These are phyloP conservation scores for Aspergillus olivimuriae DNA, from an alignment of 495 filamentous ascomycete species.

Conservation along the genomic window DNA sequence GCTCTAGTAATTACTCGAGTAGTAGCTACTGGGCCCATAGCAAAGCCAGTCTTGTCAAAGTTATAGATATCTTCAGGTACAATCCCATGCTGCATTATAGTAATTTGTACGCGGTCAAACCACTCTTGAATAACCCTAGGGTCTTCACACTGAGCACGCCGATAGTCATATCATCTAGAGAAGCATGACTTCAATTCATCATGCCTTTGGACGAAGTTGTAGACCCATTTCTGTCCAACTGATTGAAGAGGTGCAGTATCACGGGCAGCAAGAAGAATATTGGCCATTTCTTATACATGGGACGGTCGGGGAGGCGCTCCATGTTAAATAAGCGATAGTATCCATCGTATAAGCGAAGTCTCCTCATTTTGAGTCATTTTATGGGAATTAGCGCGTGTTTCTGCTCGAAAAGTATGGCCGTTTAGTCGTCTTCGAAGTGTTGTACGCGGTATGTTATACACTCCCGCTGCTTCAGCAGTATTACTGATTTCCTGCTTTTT, in stretches of 20 bases:
- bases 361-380: constrained; percentile 15
- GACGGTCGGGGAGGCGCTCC: no score
- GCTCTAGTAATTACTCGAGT: constrained; percentile 22
- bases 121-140: constrained; percentile 23
- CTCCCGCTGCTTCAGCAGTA: constrained; percentile 12
- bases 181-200: constrained; percentile 24
- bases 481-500: constrained; percentile 8
- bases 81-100: constrained; percentile 5
- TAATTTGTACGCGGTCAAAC: constrained; percentile 30
- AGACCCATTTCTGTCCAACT: constrained; percentile 4
- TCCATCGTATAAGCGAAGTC: constrained; percentile 21
- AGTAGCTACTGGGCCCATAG: constrained; percentile 21
- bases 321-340: constrained; percentile 17
- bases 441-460: constrained; percentile 17
- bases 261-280: constrained; percentile 15
- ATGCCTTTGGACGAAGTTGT: constrained; percentile 24
- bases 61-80: constrained; percentile 28
- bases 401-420: not conserved
- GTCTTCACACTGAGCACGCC: constrained; percentile 32
- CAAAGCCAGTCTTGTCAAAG: no score
- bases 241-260: constrained; percentile 4
- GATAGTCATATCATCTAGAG: constrained; percentile 23
- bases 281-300: no score
- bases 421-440: constrained; percentile 12
- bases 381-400: constrained; percentile 6